phyloP scores from a whole-genome alignment of 164 flowering plant genomes.

The Berberis vulgaris region DNA sequence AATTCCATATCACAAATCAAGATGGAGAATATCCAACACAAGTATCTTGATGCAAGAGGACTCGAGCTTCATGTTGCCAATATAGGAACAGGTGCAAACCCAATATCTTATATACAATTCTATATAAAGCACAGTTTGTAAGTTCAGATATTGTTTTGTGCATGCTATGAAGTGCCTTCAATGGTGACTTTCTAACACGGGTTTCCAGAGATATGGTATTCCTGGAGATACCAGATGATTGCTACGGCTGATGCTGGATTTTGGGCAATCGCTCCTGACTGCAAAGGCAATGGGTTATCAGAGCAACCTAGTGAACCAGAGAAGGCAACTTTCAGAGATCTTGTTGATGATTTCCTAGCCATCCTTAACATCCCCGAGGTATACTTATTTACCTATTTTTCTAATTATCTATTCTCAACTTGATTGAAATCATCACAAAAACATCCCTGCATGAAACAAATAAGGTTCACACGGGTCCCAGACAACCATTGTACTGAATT shows the following conservation, averaged over 20 bases:
- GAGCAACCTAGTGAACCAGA: slow-evolving; percentile 33
- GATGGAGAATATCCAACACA: slow-evolving; percentile 3
- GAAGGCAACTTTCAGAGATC: slow-evolving; percentile 23
- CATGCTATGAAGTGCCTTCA: slow-evolving; percentile 8
- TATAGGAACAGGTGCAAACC: slow-evolving; percentile 4
- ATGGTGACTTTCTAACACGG: slow-evolving; percentile 26
- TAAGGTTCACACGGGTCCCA: no score
- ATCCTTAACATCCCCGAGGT: slow-evolving; percentile 22
- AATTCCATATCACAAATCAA: neutral
- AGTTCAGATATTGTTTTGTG: neutral
- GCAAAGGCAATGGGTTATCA: slow-evolving; percentile 53
- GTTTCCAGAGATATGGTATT: slow-evolving; percentile 48
- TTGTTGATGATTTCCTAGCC: slow-evolving; percentile 21
- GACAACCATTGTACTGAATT: no score
- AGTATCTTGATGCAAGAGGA: slow-evolving; percentile 5
- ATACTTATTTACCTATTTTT: neutral
- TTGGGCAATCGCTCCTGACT: slow-evolving; percentile 44
- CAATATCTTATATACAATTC: neutral
- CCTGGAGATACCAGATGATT: slow-evolving; percentile 65
- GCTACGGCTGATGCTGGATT: slow-evolving; percentile 39
- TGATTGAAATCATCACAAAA: neutral
- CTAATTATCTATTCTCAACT: neutral
- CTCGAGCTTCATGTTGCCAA: slow-evolving; percentile 11
- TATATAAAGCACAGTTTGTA: neutral
- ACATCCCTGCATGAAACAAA: neutral